Evolutionary conservation across 306 rosid genomes (phyloP), one percentile per base, ranked within the genome.

Genomic region (Erythrophleum fordii): DNA sequence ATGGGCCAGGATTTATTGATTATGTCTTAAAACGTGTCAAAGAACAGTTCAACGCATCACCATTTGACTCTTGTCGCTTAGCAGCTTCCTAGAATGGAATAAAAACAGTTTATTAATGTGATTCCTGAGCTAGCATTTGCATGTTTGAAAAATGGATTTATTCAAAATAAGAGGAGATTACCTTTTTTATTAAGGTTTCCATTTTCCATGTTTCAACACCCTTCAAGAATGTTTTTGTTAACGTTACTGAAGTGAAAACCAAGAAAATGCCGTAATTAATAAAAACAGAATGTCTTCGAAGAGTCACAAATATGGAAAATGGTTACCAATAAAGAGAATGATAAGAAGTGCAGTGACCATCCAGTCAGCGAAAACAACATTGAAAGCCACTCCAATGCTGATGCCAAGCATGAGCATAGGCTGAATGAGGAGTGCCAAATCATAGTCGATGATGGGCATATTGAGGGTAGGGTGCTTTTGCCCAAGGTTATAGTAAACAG

Each of bases 351-450:
- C 61, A 8, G 94, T 92, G 85, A 92, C 92, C 90, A 92, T 88
- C 94, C 97, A 90, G 28, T 92, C 92, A 8, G 94, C 83, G 71
- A 92, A 85, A 49, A 88, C 61, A 53, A 90, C 91, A 17, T 88
- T 92, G 83, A 92, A 88, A 37, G 84, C 76, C 55, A 92, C 97
- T 35, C 97, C 97, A 22, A 92, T 87, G 79, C 97, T 92, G 29
- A 91, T 91, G 64, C 96, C 96, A 49, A 89, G 75, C 93, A 91
- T 86, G 61, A 91, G 92, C 97, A 90, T 92, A 3, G 94, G 97
- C 72, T 90, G 94, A 65, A 92, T 79, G 11, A 90, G 89, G 9
- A 92, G 79, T 0, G 87, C 91, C 89, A 92, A 85, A 83, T 92
- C 94, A 72, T 92, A 92, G 80, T 90, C 94, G 9, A 90, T 92